Conservation (phyloP, 108 stramenopile genomes). For the Stephanodiscus minutulus region DNA sequence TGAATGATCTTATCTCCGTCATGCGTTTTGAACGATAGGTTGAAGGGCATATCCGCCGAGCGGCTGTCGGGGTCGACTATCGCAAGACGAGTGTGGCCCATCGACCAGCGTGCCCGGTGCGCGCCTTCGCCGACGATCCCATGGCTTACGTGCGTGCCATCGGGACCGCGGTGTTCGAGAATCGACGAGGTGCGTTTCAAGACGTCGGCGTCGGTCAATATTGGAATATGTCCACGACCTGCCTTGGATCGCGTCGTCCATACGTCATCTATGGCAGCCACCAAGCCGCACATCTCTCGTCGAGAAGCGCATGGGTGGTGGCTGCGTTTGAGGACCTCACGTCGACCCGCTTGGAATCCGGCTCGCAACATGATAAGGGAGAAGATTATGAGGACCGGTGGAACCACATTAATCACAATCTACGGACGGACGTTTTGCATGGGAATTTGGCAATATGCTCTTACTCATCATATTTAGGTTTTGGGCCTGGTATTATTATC, state of each 20-base stretch:
- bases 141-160: no score
- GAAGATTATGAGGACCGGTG: no score
- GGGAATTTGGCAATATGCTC: no score
- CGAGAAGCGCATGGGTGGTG: no score
- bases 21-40: slow-evolving; percentile 46
- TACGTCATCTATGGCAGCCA: slow-evolving; percentile 19
- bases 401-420: no score
- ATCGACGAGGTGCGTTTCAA: slow-evolving; percentile 8
- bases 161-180: neutral
- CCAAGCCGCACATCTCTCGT: slow-evolving; percentile 1
- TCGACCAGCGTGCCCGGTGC: slow-evolving; percentile 29
- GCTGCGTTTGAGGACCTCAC: no score
- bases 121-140: neutral
- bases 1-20: slow-evolving; percentile 39
- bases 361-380: no score
- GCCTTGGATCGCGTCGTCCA: slow-evolving; percentile 6
- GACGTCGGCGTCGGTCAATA: slow-evolving; percentile 19
- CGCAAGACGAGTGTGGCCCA: slow-evolving; percentile 70
- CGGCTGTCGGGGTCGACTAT: slow-evolving; percentile 70
- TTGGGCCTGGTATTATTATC: no score
- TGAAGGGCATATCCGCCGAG: slow-evolving; percentile 71
- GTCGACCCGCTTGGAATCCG: no score
- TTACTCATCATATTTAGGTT: no score
- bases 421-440: no score
- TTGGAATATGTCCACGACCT: neutral